These are phyloP conservation scores for Populus alba DNA, from an alignment of 345 rosid species.

Conservation along the genomic window DNA sequence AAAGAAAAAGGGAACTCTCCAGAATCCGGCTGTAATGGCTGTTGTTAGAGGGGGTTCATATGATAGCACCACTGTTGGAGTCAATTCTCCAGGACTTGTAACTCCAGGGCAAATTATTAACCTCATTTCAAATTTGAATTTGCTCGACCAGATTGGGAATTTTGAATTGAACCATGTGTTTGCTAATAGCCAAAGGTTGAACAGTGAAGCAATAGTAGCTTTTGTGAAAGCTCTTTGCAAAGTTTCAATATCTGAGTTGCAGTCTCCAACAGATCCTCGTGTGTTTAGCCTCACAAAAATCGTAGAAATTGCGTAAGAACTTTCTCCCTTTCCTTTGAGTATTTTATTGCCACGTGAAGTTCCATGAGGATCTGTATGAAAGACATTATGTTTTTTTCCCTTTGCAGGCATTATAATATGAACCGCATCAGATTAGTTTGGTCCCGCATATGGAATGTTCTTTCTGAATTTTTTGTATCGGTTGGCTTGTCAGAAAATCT, in stretches of 20 bases:
- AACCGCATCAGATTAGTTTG: slow-evolving; percentile 95
- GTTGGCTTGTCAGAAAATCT: slow-evolving; percentile 96
- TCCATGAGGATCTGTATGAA: background rate
- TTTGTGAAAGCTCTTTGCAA: slow-evolving; percentile 94
- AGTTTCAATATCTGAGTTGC: slow-evolving; percentile 90
- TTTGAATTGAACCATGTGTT: slow-evolving; percentile 90
- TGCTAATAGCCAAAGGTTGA: slow-evolving; percentile 92
- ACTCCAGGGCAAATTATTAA: slow-evolving; percentile 69
- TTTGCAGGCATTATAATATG: slow-evolving; percentile 94
- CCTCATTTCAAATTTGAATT: slow-evolving; percentile 85
- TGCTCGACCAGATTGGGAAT: slow-evolving; percentile 93
- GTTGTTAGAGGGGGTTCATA: slow-evolving; percentile 97
- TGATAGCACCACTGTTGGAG: slow-evolving; percentile 70
- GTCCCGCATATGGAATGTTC: slow-evolving; percentile 95
- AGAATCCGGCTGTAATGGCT: slow-evolving; percentile 92
- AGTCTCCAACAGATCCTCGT: slow-evolving; percentile 98
- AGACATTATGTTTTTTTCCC: background rate
- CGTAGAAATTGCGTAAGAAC: slow-evolving; percentile 90
- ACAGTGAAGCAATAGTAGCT: slow-evolving; percentile 90
- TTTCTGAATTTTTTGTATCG: slow-evolving; percentile 88
- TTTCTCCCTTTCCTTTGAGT: slow-evolving; percentile 9
- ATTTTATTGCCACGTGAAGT: background rate
- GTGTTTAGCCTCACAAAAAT: slow-evolving; percentile 95
- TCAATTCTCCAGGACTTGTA: slow-evolving; percentile 61
- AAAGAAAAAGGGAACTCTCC: slow-evolving; percentile 84